Evolutionary conservation across 2,329 filamentous ascomycete species (phyloP), one percentile per base, ranked within the genome.

Genomic region (Gaeumannomyces tritici): DNA sequence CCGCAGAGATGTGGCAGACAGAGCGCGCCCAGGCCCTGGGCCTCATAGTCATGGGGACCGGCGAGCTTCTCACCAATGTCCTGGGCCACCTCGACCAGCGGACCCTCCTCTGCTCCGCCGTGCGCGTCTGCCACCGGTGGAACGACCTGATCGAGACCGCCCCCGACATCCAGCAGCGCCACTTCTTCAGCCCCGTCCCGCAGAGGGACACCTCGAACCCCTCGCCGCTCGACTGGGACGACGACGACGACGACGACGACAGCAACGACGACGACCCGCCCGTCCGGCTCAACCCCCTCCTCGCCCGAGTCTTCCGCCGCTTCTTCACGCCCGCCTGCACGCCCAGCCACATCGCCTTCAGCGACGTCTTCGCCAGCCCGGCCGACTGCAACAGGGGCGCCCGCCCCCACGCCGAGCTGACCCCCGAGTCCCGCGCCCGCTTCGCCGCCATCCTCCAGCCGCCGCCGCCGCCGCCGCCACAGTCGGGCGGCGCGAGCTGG

Each of bases 21-120:
- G 24, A 26, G 18, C 24, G 27, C 24, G 56, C 56, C 6, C 56
- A 58, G 28, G 56, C 56, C 8, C 56, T 58, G 29, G 56, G 26
- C 28, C 60, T 64, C 9, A 27, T 28, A 7, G 63, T 64, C 28
- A 18, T 68, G 4, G 54, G n/a, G 15, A 65, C 63, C 0, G 33
- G 63, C 3, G 67, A 67, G 62, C 62, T 67, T 24, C 58, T 68
- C n/a, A 64, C 65, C 51, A 60, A 62, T 4, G 65, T 68, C 47
- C 67, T 68, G 21, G 60, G 62, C 15, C 31, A 65, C 11, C 56
- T 67, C 4, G 67, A 68, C 55, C 51, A 42, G 21, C 63, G 57
- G 31, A 67, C 67, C 1, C 59, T 67, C 27, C 62, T 68, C 55
- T 62, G 60, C 27, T 65, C 66, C 2, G 66, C 62, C 18, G 60